Conservation (phyloP, 495 filamentous ascomycete genomes). For the Achaetomiella virescens region DNA sequence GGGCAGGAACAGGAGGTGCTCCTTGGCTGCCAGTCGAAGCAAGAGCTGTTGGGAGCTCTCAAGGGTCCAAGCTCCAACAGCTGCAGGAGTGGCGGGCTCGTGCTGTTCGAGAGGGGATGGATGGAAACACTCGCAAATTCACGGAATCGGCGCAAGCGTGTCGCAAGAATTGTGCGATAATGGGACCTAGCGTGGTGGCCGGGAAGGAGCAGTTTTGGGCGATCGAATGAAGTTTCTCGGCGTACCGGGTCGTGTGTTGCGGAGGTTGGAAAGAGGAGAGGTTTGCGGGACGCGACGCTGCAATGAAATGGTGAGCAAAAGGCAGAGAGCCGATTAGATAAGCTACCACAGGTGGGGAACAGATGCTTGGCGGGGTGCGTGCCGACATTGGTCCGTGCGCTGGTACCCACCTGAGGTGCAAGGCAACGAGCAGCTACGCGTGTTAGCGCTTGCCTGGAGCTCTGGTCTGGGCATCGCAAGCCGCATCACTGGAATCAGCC, state of each 20-base stretch:
- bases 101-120: background rate
- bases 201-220: background rate
- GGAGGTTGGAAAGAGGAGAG: constrained; percentile 28
- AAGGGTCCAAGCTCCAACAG: constrained; percentile 17
- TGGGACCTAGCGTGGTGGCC: background rate
- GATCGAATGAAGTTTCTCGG: background rate
- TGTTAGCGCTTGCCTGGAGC: constrained; percentile 38
- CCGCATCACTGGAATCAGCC: constrained; percentile 26
- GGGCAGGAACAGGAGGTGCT: background rate
- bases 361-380: constrained; percentile 2
- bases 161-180: background rate
- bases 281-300: constrained; percentile 15
- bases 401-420: constrained; percentile 4
- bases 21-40: background rate
- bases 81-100: background rate
- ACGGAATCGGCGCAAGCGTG: background rate
- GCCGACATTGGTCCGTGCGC: background rate
- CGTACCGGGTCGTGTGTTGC: constrained; percentile 17
- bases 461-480: constrained; percentile 15
- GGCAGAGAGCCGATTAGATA: constrained; percentile 1
- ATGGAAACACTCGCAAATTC: background rate
- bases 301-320: constrained; percentile 4
- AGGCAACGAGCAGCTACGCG: constrained; percentile 31
- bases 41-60: background rate
- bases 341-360: background rate